phyloP scores from a whole-genome alignment of 2,329 filamentous ascomycete genomes.

The Zasmidium angulare region DNA sequence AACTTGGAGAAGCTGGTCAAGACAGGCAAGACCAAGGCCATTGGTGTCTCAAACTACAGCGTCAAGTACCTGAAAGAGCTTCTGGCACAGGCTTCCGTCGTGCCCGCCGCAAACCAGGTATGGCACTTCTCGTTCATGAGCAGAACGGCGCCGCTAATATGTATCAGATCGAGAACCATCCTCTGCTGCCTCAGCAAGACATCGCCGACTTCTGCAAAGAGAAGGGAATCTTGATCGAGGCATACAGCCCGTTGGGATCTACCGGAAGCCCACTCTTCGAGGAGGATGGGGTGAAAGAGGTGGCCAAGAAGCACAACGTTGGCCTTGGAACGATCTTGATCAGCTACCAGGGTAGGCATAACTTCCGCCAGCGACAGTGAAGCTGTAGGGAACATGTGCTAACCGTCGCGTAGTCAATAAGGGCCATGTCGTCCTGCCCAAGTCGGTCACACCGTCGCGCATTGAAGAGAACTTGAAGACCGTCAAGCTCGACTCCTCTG shows the following conservation, averaged over 20 bases:
- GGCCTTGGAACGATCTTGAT: conserved; percentile 60
- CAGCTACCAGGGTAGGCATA: conserved; percentile 70
- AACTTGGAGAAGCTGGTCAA: conserved; percentile 65
- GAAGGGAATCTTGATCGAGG: conserved; percentile 70
- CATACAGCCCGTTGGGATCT: conserved; percentile 59
- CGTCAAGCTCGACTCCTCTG: conserved; percentile 63
- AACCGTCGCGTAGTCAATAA: conserved; percentile 56
- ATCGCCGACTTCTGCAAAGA: conserved; percentile 67
- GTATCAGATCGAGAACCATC: conserved; percentile 71
- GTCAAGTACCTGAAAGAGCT: conserved; percentile 50
- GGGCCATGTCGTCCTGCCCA: conserved; percentile 67
- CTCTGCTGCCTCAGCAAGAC: conserved; percentile 68
- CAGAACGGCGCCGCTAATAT: background rate
- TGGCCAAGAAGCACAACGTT: conserved; percentile 52
- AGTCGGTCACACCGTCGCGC: conserved; percentile 57
- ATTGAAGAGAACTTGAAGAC: conserved; percentile 69
- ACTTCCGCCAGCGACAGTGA: too few relatives aligned
- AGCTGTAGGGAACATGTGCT: conserved; percentile 2
- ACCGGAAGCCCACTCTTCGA: conserved; percentile 50
- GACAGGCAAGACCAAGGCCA: conserved; percentile 50
- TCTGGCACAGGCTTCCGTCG: conserved; percentile 36
- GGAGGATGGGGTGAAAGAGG: conserved; percentile 47
- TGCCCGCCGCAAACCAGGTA: conserved; percentile 31
- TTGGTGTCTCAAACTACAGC: conserved; percentile 52
- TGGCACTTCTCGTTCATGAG: background rate